Conservation (phyloP, 148 eudicot genomes). For the Fagopyrum tataricum region DNA sequence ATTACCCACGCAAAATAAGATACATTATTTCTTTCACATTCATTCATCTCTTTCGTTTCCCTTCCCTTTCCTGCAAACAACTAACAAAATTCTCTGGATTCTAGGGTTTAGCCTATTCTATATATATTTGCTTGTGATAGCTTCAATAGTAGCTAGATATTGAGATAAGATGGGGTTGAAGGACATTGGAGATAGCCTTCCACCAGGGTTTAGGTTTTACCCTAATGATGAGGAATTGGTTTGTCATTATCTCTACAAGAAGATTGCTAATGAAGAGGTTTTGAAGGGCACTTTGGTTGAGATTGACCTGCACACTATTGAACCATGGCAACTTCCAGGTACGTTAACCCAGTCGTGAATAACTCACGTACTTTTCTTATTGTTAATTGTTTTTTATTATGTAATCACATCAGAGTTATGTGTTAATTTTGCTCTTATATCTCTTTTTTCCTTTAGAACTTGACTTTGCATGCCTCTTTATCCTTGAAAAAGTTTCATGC, state of each 20-base stretch:
- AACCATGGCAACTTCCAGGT: constrained; percentile 99
- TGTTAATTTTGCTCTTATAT: not conserved
- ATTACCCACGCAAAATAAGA: not conserved
- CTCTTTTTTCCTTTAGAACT: not conserved
- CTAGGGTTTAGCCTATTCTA: constrained; percentile 10
- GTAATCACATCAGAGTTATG: not conserved
- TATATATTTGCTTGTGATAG: not conserved
- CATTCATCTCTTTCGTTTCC: not conserved
- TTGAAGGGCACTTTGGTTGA: constrained; percentile 70
- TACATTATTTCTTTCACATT: not conserved
- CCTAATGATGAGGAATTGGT: constrained; percentile 92
- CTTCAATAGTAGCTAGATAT: not conserved
- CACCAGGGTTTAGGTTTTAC: constrained; percentile 91
- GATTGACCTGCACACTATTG: constrained; percentile 80
- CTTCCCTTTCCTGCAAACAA: not conserved
- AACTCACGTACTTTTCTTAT: not conserved
- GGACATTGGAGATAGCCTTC: constrained; percentile 72
- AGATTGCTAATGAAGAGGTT: constrained; percentile 58
- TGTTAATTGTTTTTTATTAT: not conserved
- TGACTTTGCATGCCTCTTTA: not conserved
- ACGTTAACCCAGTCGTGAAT: not conserved
- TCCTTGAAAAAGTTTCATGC: not conserved
- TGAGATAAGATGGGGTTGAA: constrained; percentile 52
- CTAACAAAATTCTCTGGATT: not conserved
- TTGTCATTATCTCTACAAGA: constrained; percentile 75